A percentile compares a stretch with the other conserved stretches of the same genome.
These are phyloP conservation scores for Neopestalotiopsis clavispora DNA, from an alignment of 2,329 filamentous ascomycete species.

Conservation along the genomic window DNA sequence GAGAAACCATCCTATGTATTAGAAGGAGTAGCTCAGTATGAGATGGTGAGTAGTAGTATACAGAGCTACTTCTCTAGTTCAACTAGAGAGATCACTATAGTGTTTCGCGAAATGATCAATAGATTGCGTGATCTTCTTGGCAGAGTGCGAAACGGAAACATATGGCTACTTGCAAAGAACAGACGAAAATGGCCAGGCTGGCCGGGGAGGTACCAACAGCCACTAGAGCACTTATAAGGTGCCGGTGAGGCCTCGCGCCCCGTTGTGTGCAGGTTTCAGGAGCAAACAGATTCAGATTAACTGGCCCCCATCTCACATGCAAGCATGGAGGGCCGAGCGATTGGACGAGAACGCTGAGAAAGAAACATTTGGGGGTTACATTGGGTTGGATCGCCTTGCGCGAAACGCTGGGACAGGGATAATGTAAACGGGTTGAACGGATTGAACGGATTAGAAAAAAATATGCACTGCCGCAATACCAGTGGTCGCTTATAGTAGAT, in stretches of 20 bases:
- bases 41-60: background rate
- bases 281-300: background rate
- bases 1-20: background rate
- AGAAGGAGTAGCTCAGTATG: background rate
- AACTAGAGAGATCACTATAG: background rate
- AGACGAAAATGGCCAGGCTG: slow-evolving; percentile 4
- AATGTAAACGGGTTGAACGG: background rate
- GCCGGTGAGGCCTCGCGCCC: background rate
- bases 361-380: background rate
- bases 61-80: background rate
- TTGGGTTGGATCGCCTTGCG: background rate
- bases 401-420: background rate
- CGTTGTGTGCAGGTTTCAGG: background rate
- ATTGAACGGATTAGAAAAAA: background rate
- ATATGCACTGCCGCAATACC: background rate
- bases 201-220: background rate
- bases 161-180: slow-evolving; percentile 3
- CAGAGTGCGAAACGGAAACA: background rate
- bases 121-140: slow-evolving; percentile 11
- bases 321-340: background rate
- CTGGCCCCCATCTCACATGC: background rate
- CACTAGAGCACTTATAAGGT: background rate
- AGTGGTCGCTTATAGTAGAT: no score
- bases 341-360: background rate
- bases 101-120: background rate